Base-by-base conservation (phyloP, 768 basidiomycete genomes). In the Xerocomellus chrysenteron region DNA sequence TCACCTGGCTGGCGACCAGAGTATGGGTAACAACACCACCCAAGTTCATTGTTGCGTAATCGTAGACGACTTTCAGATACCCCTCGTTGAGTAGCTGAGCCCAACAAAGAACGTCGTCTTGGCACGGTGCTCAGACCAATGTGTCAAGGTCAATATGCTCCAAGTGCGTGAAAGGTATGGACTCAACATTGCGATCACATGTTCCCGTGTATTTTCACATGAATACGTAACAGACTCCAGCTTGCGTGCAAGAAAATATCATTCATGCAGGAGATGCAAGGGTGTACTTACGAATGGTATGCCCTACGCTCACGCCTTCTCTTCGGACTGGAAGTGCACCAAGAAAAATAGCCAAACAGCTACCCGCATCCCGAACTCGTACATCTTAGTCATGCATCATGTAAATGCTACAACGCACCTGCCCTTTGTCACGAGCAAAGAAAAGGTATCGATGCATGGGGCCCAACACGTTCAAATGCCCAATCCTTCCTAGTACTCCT, bases 381-480 rank as follows among this genome's bases (percentile, higher is more conserved):
- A 73, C 72, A 74, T 72, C 80, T 81, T 70, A 81, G 68, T 62
- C 55, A 56, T 28, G 61, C 62, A 61, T 47, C 59, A 67, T 65
- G 65, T 75, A 74, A 77, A 76, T 76, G 74, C 82, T 79, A 77
- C 74, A 80, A 84, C 83, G 83, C 81, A 84, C 82, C 83, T 84
- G 79, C 78, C 76, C 73, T 60, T 67, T 57, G 58, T 59, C 58
- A 59, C 59, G 59, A 68, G 66, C 57, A 62, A 56, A 63, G 56
- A 52, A 63, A 67, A 61, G 65, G 63, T 55, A 65, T 63, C 65
- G 54, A 55, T 61, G 58, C 60, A 58, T 62, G 56, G 56, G 47
- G 50, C 62, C 56, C 55, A 58, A 59, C 36, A 56, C 50, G 50
- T 58, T 48, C 62, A 52, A 57, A 42, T 44, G 40, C 53, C 52